These are phyloP conservation scores for Fusarium sp. DNA, from an alignment of 2,329 filamentous ascomycete genomes.

Conservation along the genomic window DNA sequence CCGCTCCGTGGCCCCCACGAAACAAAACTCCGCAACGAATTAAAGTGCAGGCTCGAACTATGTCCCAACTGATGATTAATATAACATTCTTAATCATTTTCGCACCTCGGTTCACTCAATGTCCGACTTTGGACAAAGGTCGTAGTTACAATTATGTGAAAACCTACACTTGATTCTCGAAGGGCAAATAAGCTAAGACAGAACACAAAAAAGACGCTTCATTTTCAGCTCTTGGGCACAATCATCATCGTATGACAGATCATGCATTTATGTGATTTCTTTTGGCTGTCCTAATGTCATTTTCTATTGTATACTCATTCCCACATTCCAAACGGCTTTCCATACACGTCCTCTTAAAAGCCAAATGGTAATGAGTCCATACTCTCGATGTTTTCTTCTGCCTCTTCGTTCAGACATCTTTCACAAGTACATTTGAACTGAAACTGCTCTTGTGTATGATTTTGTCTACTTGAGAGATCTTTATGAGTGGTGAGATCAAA, in stretches of 20 bases:
- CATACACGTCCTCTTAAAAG: neutral
- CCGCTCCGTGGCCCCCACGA: neutral
- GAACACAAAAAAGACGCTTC: neutral
- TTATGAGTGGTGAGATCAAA: constrained; percentile 36
- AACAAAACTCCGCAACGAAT: neutral
- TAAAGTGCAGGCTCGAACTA: neutral
- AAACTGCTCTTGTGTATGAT: constrained; percentile 33
- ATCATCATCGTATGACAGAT: accelerated
- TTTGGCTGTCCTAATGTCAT: neutral
- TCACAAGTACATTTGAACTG: constrained; percentile 40
- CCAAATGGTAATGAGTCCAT: constrained; percentile 38
- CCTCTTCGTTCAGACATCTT: constrained; percentile 39
- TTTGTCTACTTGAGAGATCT: constrained; percentile 31
- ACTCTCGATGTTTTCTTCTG: constrained; percentile 27
- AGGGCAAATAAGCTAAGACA: too few species aligned
- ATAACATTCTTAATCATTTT: accelerated
- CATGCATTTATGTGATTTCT: accelerated
- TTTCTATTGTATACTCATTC: accelerated
- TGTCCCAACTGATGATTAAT: neutral
- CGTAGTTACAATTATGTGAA: too few species aligned
- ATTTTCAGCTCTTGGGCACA: neutral
- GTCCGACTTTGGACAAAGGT: neutral
- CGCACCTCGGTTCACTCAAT: neutral
- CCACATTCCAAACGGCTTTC: neutral
- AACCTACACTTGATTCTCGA: accelerated